A percentile compares a stretch with the other conserved stretches of the same genome.
phyloP scores from a whole-genome alignment of 495 filamentous ascomycete species.

The Penicillium antarcticum region DNA sequence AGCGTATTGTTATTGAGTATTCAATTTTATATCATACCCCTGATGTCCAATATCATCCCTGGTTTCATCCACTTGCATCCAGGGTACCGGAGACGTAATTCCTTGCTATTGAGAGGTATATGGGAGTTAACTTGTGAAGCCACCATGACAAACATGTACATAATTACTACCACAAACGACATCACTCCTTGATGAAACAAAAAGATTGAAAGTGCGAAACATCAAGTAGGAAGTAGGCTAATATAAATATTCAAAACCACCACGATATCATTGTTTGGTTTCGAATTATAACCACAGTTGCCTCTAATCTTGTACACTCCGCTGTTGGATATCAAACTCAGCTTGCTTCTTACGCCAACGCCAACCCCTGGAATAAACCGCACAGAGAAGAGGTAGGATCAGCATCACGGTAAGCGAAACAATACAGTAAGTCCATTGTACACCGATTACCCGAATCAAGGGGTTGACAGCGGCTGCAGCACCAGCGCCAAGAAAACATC shows the following conservation, averaged over 20 bases:
- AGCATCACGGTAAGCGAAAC: slow-evolving; percentile 13
- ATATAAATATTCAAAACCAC: too few species aligned
- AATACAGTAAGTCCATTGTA: slow-evolving; percentile 13
- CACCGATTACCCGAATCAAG: slow-evolving; percentile 41
- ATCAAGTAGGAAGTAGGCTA: too few species aligned
- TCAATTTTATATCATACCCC: slow-evolving; percentile 3
- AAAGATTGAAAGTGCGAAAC: neutral
- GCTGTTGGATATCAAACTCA: neutral
- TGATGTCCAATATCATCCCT: slow-evolving; percentile 8
- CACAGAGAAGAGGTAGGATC: slow-evolving; percentile 10
- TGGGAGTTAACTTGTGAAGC: neutral
- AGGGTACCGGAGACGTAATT: slow-evolving; percentile 12
- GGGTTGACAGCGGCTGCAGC: slow-evolving; percentile 57
- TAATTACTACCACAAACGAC: neutral
- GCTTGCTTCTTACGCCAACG: slow-evolving; percentile 8
- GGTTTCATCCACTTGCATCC: slow-evolving; percentile 8
- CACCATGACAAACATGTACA: neutral
- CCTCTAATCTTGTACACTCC: neutral
- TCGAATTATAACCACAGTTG: too few species aligned
- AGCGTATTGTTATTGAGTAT: neutral
- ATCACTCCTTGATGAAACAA: neutral
- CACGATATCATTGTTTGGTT: too few species aligned
- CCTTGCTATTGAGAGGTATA: neutral
- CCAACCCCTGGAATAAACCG: slow-evolving; percentile 19
- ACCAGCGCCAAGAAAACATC: slow-evolving; percentile 63